Percentiles rank a stretch among this genome's conserved stretches.
phyloP scores from a whole-genome alignment of 1,284 basidiomycete genomes.

The Pseudozyma flocculosa region DNA sequence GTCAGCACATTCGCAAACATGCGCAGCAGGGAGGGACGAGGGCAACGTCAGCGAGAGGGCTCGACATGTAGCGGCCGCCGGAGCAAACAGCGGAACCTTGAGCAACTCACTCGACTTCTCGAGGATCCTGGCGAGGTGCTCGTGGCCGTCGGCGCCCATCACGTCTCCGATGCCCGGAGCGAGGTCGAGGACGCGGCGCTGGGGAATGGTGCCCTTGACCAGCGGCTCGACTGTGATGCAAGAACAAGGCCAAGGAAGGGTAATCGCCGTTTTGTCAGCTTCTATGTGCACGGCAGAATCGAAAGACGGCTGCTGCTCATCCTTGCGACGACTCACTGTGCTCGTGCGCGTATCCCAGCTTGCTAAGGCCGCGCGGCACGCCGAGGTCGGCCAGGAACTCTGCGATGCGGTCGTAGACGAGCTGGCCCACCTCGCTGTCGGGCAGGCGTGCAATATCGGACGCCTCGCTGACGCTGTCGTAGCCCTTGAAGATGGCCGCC shows the following conservation, averaged over 20 bases:
- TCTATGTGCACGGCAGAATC: too few relatives aligned
- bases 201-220: slow-evolving; percentile 83
- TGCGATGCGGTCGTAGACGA: slow-evolving; percentile 85
- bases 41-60: too few relatives aligned
- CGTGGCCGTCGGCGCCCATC: slow-evolving; percentile 62
- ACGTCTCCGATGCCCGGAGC: slow-evolving; percentile 62
- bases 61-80: too few relatives aligned
- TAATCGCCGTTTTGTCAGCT: too few relatives aligned
- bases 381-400: slow-evolving; percentile 82
- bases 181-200: slow-evolving; percentile 73
- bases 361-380: slow-evolving; percentile 82
- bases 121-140: slow-evolving; percentile 47
- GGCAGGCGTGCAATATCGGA: slow-evolving; percentile 65
- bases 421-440: slow-evolving; percentile 76
- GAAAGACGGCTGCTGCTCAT: too few relatives aligned
- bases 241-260: too few relatives aligned
- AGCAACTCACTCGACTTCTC: slow-evolving; percentile 36
- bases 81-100: too few relatives aligned
- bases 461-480: slow-evolving; percentile 23
- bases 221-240: slow-evolving; percentile 61
- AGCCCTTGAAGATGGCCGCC: slow-evolving; percentile 74
- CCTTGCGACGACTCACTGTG: slow-evolving; percentile 41
- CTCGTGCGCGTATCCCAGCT: slow-evolving; percentile 71
- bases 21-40: too few relatives aligned
- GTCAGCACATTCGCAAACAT: too few relatives aligned